These are phyloP conservation scores for Dendrocalamus sinicus DNA, from an alignment of 176 grass and related monocot genomes.

Conservation along the genomic window DNA sequence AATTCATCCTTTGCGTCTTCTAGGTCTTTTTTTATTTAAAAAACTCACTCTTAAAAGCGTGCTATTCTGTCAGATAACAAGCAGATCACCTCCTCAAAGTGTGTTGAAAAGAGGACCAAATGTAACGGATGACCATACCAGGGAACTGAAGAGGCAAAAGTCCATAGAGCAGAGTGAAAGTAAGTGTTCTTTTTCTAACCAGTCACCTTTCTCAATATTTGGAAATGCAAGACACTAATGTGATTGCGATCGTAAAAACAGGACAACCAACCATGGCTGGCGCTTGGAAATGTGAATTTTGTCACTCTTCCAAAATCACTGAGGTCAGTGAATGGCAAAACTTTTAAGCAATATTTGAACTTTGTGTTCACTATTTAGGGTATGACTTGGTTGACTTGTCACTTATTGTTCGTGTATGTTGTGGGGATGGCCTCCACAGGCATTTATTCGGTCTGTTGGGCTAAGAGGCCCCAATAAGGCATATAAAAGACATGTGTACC, in stretches of 20 bases:
- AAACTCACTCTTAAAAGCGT: not conserved
- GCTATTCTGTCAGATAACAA: constrained; percentile 53
- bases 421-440: no score
- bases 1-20: not conserved
- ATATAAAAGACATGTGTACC: no score
- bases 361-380: constrained; percentile 7
- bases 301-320: constrained; percentile 58
- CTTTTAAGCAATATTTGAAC: constrained; percentile 32
- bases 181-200: constrained; percentile 37
- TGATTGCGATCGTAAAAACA: constrained; percentile 33
- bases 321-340: constrained; percentile 51
- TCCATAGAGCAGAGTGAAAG: constrained; percentile 44
- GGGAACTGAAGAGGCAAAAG: constrained; percentile 77
- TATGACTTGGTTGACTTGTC: not conserved
- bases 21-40: not conserved
- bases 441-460: no score
- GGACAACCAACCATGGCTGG: constrained; percentile 38
- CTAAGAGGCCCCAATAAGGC: no score
- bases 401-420: not conserved
- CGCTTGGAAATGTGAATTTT: constrained; percentile 72
- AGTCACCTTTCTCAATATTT: constrained; percentile 12
- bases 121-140: constrained; percentile 39
- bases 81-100: constrained; percentile 50
- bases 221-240: not conserved
- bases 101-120: constrained; percentile 45